Evolutionary conservation across 768 basidiomycete species (phyloP).

Genomic region (Cystofilobasidium macerans): DNA sequence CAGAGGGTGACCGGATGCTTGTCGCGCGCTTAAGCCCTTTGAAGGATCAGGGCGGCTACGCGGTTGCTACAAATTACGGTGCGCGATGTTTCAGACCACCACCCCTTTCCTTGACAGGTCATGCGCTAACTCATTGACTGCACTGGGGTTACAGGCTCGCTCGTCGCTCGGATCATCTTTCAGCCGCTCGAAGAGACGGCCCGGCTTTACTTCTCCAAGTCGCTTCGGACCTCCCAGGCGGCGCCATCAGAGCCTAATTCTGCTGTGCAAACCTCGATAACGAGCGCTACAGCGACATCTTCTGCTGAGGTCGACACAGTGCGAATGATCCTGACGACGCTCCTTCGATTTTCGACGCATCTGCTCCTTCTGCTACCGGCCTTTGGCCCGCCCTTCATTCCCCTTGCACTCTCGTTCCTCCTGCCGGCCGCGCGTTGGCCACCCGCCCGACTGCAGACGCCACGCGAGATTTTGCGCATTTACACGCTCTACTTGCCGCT

Average conservation of each 20-base stretch:
- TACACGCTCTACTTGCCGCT: constrained; percentile 81
- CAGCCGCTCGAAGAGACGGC: constrained; percentile 92
- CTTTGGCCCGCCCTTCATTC: constrained; percentile 66
- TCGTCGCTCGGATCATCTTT: constrained; percentile 82
- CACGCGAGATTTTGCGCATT: constrained; percentile 58
- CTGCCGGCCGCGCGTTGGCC: constrained; percentile 42
- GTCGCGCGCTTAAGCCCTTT: constrained; percentile 73
- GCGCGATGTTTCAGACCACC: constrained; percentile 26
- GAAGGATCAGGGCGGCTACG: constrained; percentile 85
- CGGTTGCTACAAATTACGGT: constrained; percentile 94
- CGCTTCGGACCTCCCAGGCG: not conserved
- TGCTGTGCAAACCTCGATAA: not conserved
- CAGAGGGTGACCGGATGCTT: constrained; percentile 87
- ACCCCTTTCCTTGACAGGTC: too few species aligned
- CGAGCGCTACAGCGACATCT: not conserved
- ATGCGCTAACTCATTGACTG: not conserved
- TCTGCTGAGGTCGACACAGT: not conserved
- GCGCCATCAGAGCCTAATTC: not conserved
- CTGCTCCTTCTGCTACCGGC: constrained; percentile 58
- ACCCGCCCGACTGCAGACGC: constrained; percentile 49
- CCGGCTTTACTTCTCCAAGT: constrained; percentile 71
- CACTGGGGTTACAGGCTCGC: constrained; percentile 52
- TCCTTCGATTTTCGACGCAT: constrained; percentile 27
- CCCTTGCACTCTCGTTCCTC: constrained; percentile 55
- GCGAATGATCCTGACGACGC: constrained; percentile 11